These are phyloP conservation scores for Arthrobotrys sinensis DNA, from an alignment of 2,329 filamentous ascomycete genomes.

Conservation along the genomic window DNA sequence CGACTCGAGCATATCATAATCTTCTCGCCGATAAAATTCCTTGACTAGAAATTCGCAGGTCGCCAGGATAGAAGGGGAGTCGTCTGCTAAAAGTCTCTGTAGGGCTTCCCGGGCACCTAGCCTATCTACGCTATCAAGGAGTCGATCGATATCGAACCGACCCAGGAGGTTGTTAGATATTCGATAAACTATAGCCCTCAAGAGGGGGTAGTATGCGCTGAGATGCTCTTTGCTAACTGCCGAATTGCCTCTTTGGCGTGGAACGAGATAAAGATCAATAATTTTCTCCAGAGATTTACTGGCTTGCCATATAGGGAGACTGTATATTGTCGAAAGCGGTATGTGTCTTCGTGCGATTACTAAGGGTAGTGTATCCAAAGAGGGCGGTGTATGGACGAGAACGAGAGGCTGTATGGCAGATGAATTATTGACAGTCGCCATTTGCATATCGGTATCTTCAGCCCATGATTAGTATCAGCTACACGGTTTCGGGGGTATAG, in stretches of 20 bases:
- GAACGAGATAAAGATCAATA: neutral
- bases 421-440: neutral
- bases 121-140: neutral
- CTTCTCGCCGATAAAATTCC: neutral
- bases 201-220: neutral
- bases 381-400: neutral
- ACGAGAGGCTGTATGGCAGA: neutral
- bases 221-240: neutral
- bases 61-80: neutral
- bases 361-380: neutral
- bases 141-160: neutral
- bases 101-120: neutral
- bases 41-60: neutral
- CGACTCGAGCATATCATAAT: conserved; percentile 5
- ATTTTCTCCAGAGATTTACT: neutral
- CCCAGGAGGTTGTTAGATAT: neutral
- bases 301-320: neutral
- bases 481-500: too few relatives aligned
- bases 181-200: neutral
- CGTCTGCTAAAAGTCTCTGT: neutral
- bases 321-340: neutral
- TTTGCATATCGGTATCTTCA: neutral
- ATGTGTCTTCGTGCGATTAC: neutral
- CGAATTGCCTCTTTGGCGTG: neutral
- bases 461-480: neutral